phyloP scores from a whole-genome alignment of 345 rosid species.

The Garcia nutans region DNA sequence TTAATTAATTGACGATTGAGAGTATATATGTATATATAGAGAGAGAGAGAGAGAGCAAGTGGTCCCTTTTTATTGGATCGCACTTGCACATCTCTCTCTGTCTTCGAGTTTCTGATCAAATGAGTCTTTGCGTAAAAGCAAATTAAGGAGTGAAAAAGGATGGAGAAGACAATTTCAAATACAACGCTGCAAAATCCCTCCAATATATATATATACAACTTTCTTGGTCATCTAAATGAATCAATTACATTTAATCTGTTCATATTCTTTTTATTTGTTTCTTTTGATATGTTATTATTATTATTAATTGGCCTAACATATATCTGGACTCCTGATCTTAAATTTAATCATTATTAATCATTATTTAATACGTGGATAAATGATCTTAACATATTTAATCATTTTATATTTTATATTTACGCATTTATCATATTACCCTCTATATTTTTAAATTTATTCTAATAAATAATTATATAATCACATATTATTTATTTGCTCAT shows the following conservation, averaged over 20 bases:
- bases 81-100: constrained; percentile 35
- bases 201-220: background rate
- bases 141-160: constrained; percentile 31
- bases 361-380: no score
- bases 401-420: no score
- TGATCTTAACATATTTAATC: no score
- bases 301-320: no score
- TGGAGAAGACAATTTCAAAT: background rate
- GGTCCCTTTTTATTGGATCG: constrained; percentile 51
- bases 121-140: constrained; percentile 59
- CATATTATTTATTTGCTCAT: no score
- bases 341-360: no score
- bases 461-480: no score
- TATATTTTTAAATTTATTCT: no score
- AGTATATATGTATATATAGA: no score
- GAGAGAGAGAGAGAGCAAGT: constrained; percentile 6
- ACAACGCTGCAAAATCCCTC: background rate
- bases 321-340: no score
- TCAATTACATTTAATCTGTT: constrained; percentile 2
- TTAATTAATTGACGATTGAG: no score
- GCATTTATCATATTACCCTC: no score
- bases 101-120: constrained; percentile 35
- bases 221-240: constrained; percentile 16
- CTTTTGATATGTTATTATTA: constrained; percentile 3
- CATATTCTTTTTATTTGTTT: constrained; percentile 4